phyloP scores from a whole-genome alignment of 805 yeast genomes.

The Grigorovia humatica region DNA sequence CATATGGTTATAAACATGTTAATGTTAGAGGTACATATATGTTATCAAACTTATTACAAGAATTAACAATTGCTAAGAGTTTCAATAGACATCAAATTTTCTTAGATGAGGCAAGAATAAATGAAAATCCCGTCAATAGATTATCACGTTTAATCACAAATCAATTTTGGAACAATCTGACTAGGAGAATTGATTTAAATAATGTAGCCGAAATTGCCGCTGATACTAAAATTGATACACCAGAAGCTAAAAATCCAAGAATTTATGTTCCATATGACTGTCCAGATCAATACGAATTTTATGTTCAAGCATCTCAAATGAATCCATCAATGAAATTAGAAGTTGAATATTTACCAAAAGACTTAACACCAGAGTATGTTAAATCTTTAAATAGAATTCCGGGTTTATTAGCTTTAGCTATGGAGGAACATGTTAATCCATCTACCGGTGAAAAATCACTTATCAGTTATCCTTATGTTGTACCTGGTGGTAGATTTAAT shows the following conservation, averaged over 20 bases:
- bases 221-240: conserved; percentile 66
- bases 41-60: conserved; percentile 80
- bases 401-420: conserved; percentile 75
- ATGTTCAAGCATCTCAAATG: conserved; percentile 38
- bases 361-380: conserved; percentile 68
- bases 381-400: conserved; percentile 71
- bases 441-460: conserved; percentile 39
- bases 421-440: conserved; percentile 44
- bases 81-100: conserved; percentile 70
- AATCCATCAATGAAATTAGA: conserved; percentile 52
- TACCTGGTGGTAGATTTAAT: conserved; percentile 96
- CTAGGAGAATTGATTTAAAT: conserved; percentile 55
- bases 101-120: conserved; percentile 71
- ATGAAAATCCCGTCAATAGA: conserved; percentile 79
- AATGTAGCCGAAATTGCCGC: conserved; percentile 60
- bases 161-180: conserved; percentile 71
- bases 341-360: conserved; percentile 66
- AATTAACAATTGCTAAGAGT: conserved; percentile 73
- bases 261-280: conserved; percentile 66
- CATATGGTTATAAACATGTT: conserved; percentile 64
- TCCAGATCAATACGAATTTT: conserved; percentile 65
- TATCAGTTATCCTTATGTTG: conserved; percentile 75
- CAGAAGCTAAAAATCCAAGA: conserved; percentile 55
- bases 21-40: conserved; percentile 82
- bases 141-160: conserved; percentile 61